Conservation (phyloP, 2,329 filamentous ascomycete genomes). For the Claviceps monticola region DNA sequence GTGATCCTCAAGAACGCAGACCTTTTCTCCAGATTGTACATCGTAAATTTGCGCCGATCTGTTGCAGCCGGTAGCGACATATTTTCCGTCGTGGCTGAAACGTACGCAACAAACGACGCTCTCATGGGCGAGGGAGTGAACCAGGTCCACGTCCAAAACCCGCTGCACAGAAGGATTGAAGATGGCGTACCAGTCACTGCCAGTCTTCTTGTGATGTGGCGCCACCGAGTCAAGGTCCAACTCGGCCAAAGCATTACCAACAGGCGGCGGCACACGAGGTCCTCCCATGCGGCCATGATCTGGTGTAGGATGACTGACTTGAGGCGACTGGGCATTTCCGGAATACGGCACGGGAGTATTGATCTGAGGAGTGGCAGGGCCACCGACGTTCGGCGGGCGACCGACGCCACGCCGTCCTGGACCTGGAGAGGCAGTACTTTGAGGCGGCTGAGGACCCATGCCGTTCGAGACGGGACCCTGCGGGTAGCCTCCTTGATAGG, state of each 20-base stretch:
- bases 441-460: constrained; percentile 71
- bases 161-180: constrained; percentile 90
- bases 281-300: constrained; percentile 44
- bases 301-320: constrained; percentile 74
- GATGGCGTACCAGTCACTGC: constrained; percentile 87
- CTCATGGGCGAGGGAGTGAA: constrained; percentile 85
- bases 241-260: constrained; percentile 60
- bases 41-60: constrained; percentile 99
- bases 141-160: constrained; percentile 80
- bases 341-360: constrained; percentile 78
- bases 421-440: constrained; percentile 75
- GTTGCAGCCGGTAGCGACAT: constrained; percentile 93
- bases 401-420: constrained; percentile 60
- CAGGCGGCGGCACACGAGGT: constrained; percentile 34
- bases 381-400: constrained; percentile 45
- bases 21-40: constrained; percentile 71
- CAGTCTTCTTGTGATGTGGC: constrained; percentile 75
- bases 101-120: constrained; percentile 97
- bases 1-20: constrained; percentile 83
- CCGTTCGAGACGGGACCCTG: constrained; percentile 47
- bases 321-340: constrained; percentile 68
- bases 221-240: constrained; percentile 78
- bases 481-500: constrained; percentile 57
- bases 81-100: constrained; percentile 92
- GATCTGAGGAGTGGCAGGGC: constrained; percentile 83